Evolutionary conservation across 129 eudicot genomes (phyloP), one percentile per base, ranked within the genome.

Genomic region (Escallonia rubra): DNA sequence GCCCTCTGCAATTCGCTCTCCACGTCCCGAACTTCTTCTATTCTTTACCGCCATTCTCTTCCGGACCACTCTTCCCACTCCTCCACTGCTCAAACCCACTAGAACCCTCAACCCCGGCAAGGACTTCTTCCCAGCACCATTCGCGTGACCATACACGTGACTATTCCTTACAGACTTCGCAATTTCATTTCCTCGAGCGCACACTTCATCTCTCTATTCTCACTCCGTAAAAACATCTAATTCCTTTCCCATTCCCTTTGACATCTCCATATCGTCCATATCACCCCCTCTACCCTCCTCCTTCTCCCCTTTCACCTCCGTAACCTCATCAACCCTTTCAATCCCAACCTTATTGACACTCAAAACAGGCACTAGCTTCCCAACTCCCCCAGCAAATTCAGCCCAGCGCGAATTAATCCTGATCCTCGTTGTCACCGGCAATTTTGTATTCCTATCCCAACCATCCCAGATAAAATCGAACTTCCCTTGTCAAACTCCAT

Each of bases 1-100:
- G 96, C 98, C 79, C 79, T 86, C 78, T 92, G 95, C 81, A 88
- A 66, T 66, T 92, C 95, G 76, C 77, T 83, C 80, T 91, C 96
- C 67, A 91, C 82, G 61, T 88, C 96, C 34, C 59, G 60, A 67
- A 72, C 78, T 82, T 83, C 85, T 83, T 83, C 0, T 59, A 47
- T 43, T 88, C 97, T 61, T 81, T 81, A 59, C 55, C 66, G 75
- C 57, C 70, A 81, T 65, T 74, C 50, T 54, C 84, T 8, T 80
- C 82, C 59, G 79, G 74, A 47, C 68, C 76, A 12, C 68, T 70
- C 67, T 76, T 92, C 82, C 84, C 86, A 57, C 63, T 78, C 79
- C 79, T 86, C 96, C 96, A 86, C 71, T 77, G 73, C 76, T 88
- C 95, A 74, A 76, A 80, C 34, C 80, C 96, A 34, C 72, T 78